Percentiles rank a stretch among this genome's conserved stretches.
Conservation (phyloP, 805 yeast genomes). For the Candida coleopterorum region DNA sequence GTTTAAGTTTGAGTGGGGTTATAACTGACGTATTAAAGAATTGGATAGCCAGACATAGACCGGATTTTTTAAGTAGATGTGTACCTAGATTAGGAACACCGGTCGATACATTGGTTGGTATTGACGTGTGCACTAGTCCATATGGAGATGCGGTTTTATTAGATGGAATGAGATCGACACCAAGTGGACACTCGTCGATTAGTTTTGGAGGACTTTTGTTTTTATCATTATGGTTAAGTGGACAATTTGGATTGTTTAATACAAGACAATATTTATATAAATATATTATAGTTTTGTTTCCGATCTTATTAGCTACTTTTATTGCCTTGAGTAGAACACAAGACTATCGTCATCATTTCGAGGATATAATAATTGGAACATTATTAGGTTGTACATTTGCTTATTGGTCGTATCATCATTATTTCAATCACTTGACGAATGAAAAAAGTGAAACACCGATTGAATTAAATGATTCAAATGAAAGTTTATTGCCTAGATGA, state of each 20-base stretch:
- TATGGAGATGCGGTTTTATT: conserved; percentile 23
- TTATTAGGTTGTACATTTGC: conserved; percentile 27
- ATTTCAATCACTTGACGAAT: conserved; percentile 17
- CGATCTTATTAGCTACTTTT: conserved; percentile 24
- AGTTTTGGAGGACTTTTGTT: conserved; percentile 49
- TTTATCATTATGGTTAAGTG: conserved; percentile 44
- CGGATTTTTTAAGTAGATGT: conserved; percentile 31
- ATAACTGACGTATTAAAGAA: conserved; percentile 34
- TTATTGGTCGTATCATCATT: conserved; percentile 21
- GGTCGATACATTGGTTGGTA: conserved; percentile 17
- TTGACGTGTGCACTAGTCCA: conserved; percentile 30
- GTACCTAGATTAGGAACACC: conserved; percentile 26
- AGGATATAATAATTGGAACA: conserved; percentile 31
- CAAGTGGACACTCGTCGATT: conserved; percentile 53
- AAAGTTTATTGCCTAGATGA: conserved; percentile 1
- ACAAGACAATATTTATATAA: conserved; percentile 17
- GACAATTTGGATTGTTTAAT: conserved; percentile 30
- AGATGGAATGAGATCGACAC: conserved; percentile 55
- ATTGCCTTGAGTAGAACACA: conserved; percentile 32
- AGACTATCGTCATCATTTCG: conserved; percentile 35
- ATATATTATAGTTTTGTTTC: conserved; percentile 15
- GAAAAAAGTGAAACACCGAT: conserved; percentile 10
- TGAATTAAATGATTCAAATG: conserved; percentile 11
- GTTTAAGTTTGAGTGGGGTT: conserved; percentile 27
- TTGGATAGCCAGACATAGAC: conserved; percentile 30